These are phyloP conservation scores for maize (Zea mays) DNA, from an alignment of 176 grass and related monocot genomes.

Conservation along the genomic window DNA sequence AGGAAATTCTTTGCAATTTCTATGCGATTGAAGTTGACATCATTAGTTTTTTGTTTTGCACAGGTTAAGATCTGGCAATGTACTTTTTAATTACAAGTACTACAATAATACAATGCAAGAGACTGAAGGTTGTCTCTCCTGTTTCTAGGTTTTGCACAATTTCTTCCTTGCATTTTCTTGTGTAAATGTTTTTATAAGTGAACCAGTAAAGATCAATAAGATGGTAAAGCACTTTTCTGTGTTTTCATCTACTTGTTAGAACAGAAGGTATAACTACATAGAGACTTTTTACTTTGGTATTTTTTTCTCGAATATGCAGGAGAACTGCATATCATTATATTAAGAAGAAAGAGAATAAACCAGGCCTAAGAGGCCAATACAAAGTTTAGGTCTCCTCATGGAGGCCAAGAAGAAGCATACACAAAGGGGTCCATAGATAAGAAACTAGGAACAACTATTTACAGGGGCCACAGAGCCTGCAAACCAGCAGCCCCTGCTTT, in stretches of 20 bases:
- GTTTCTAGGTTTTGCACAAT: conserved; percentile 7
- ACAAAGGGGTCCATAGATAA: too few species aligned
- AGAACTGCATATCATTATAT: too few species aligned
- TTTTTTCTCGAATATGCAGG: too few species aligned
- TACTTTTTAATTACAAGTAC: conserved; percentile 96
- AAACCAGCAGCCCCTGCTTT: too few species aligned
- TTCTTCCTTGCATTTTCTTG: conserved; percentile 12
- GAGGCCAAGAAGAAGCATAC: too few species aligned
- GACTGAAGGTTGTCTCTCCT: conserved; percentile 71
- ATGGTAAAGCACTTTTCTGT: not conserved
- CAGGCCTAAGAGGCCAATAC: too few species aligned
- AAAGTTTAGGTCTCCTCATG: too few species aligned
- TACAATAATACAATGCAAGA: conserved; percentile 90
- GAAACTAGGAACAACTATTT: too few species aligned
- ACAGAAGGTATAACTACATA: not conserved
- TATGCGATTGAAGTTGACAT: conserved; percentile 20
- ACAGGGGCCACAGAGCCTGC: too few species aligned
- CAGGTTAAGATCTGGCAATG: conserved; percentile 96
- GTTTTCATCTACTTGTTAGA: not conserved
- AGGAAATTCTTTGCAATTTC: conserved; percentile 29
- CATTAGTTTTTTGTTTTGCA: conserved; percentile 18
- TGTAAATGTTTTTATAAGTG: conserved; percentile 3
- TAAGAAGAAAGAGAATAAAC: too few species aligned
- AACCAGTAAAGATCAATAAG: conserved; percentile 18
- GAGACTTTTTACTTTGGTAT: not conserved